Base-by-base conservation (phyloP, 2,329 filamentous ascomycete species). In the Botrytis fabae region DNA sequence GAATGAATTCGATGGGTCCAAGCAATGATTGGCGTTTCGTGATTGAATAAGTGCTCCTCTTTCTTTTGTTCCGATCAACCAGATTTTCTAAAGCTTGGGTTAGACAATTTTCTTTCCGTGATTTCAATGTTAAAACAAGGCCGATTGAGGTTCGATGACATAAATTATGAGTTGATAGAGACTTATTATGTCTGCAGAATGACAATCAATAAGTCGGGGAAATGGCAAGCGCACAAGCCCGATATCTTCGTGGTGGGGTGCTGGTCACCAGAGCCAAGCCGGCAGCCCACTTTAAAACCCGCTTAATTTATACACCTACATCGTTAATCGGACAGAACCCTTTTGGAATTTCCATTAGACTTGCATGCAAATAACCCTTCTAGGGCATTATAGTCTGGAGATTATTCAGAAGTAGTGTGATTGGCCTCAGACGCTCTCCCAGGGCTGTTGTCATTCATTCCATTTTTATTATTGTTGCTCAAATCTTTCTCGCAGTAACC, bases 191-290 rank as follows among this genome's bases (percentile, higher is more conserved):
- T n/a, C 44, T 51, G 22, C 8, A 38, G 32, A 9, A 32, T 18
- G n/a, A 7, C 16, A 32, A 44, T 28, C 12, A 51, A 38, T 6
- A 48, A 22, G n/a, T 35, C 22, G 64, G 46, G n/a, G 32, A 25
- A 54, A 66, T 51, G 25, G 48, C 12, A n/a, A 51, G 46, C 10
- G 1, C 22, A 51, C 38, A 4, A 38, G 18, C 6, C 46, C 8
- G 35, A 66, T 40, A 8, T 22, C 64, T 68, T 68, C 46, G 64
- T 46, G 46, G 64, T 57, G 64, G 46, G 64, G 38, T 68, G 64
- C 25, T 54, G 1, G 8, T 38, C 38, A 38, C 35, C 35, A 38
- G 35, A 38, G 35, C 35, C 35, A 38, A 25, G 22, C 48, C 48
- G 25, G 25, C 4, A n/a, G 48, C 48, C 4, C 48, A 14, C 10